A percentile compares a stretch with the other conserved stretches of the same genome.
Evolutionary conservation across 2,329 filamentous ascomycete species (phyloP).

Genomic region (Cercospora janseana): DNA sequence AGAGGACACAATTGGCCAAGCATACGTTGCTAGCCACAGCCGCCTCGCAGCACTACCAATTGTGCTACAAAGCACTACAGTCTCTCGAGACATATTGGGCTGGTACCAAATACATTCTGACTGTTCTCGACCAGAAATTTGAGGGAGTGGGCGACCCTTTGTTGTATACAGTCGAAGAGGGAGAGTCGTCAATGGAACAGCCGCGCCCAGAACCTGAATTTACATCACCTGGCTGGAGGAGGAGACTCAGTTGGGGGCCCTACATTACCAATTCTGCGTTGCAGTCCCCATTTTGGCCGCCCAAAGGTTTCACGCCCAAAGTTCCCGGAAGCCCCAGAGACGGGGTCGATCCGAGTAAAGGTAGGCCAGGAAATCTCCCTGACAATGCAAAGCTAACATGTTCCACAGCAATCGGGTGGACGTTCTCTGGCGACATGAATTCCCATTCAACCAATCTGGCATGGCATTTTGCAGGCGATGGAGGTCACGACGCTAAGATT

Average conservation of each 20-base stretch:
- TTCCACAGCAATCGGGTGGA: slow-evolving; percentile 67
- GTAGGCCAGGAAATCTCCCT: slow-evolving; percentile 33
- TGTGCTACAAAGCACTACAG: slow-evolving; percentile 79
- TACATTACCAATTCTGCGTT: slow-evolving; percentile 34
- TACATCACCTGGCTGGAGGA: slow-evolving; percentile 52
- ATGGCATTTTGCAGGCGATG: slow-evolving; percentile 67
- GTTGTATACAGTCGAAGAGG: slow-evolving; percentile 68
- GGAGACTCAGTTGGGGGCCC: slow-evolving; percentile 47
- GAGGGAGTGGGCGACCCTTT: slow-evolving; percentile 79
- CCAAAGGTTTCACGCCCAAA: slow-evolving; percentile 21
- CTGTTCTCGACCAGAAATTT: slow-evolving; percentile 80
- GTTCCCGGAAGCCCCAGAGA: slow-evolving; percentile 48
- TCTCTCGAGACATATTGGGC: slow-evolving; percentile 83
- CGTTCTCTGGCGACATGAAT: slow-evolving; percentile 81
- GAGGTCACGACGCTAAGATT: slow-evolving; percentile 20
- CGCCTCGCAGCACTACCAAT: slow-evolving; percentile 82
- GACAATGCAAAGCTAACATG: slow-evolving; percentile 20
- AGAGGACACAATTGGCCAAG: slow-evolving; percentile 52
- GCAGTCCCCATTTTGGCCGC: slow-evolving; percentile 26
- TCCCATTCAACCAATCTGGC: slow-evolving; percentile 81
- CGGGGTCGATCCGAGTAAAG: slow-evolving; percentile 51
- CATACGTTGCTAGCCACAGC: slow-evolving; percentile 76
- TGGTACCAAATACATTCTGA: slow-evolving; percentile 81
- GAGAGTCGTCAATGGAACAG: slow-evolving; percentile 65
- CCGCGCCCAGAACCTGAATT: slow-evolving; percentile 50